A percentile compares a stretch with the other conserved stretches of the same genome.
Evolutionary conservation across 805 yeast genomes (phyloP).

Genomic region (Metschnikowia lochheadii): DNA sequence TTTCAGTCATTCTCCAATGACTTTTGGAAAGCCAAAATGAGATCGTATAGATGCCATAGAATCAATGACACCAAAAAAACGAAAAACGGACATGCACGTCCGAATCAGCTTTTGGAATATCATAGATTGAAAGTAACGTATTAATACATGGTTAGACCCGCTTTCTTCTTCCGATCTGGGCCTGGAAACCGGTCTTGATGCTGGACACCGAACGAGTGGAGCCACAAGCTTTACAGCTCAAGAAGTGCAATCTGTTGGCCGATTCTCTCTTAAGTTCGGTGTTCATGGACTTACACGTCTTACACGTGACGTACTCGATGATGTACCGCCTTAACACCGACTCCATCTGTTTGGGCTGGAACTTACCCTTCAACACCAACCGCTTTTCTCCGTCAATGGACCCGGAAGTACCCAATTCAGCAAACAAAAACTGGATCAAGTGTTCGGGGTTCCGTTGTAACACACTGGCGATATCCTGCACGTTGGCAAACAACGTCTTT

Average conservation of each 20-base stretch:
- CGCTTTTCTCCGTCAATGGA: constrained; percentile 98
- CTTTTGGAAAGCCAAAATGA: too few relatives aligned
- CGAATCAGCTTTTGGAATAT: too few relatives aligned
- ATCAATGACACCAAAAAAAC: too few relatives aligned
- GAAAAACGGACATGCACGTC: too few relatives aligned
- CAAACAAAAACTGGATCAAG: constrained; percentile 92
- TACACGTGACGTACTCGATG: constrained; percentile 95
- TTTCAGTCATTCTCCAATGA: too few relatives aligned
- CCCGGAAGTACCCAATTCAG: constrained; percentile 99
- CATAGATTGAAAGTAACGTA: not conserved
- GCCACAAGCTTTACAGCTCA: constrained; percentile 98
- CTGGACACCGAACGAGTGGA: constrained; percentile 95
- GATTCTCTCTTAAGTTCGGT: constrained; percentile 94
- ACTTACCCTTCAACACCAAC: constrained; percentile 95
- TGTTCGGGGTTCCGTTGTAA: constrained; percentile 97
- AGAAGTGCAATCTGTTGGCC: constrained; percentile 92
- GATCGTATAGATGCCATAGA: too few relatives aligned
- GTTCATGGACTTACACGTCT: constrained; percentile 97
- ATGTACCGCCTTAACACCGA: constrained; percentile 94
- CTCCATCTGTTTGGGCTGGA: constrained; percentile 96
- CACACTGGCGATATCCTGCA: constrained; percentile 89
- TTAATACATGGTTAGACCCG: constrained; percentile 31
- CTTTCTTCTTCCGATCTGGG: constrained; percentile 90
- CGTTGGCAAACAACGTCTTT: constrained; percentile 93
- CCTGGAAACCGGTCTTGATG: constrained; percentile 99